phyloP scores from a whole-genome alignment of 306 rosid species.

The Dryas drummondii region DNA sequence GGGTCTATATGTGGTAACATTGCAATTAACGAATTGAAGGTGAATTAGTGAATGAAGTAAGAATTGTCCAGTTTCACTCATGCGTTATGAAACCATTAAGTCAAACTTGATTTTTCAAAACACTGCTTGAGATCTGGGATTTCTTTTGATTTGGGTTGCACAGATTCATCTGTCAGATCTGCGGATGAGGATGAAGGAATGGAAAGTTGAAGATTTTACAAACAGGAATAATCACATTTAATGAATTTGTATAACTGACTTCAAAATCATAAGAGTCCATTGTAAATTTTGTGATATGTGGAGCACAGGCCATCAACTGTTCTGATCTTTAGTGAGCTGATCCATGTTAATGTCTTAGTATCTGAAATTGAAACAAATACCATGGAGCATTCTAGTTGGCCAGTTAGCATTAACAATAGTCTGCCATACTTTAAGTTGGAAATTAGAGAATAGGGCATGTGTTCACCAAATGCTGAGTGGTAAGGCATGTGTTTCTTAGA shows the following conservation, averaged over 20 bases:
- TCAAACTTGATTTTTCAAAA: neutral
- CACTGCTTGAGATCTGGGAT: neutral
- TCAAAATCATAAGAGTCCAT: neutral
- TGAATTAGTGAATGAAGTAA: neutral
- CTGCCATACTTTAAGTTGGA: neutral
- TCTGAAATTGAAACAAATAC: neutral
- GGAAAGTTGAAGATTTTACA: neutral
- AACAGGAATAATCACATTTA: neutral
- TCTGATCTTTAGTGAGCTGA: neutral
- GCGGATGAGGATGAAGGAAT: neutral
- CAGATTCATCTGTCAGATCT: neutral
- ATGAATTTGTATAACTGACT: neutral
- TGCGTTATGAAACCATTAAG: neutral
- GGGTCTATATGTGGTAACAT: neutral
- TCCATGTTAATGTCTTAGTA: neutral
- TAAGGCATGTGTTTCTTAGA: neutral
- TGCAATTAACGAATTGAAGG: slow-evolving; percentile 1
- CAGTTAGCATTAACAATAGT: neutral
- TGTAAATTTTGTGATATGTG: neutral
- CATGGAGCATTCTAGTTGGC: neutral
- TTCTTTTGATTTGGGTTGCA: neutral
- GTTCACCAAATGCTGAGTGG: neutral
- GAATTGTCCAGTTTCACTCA: neutral
- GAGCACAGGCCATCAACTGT: neutral
- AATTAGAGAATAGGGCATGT: neutral